These are phyloP conservation scores for Candida maesae DNA, from an alignment of 805 yeast species.

Conservation along the genomic window DNA sequence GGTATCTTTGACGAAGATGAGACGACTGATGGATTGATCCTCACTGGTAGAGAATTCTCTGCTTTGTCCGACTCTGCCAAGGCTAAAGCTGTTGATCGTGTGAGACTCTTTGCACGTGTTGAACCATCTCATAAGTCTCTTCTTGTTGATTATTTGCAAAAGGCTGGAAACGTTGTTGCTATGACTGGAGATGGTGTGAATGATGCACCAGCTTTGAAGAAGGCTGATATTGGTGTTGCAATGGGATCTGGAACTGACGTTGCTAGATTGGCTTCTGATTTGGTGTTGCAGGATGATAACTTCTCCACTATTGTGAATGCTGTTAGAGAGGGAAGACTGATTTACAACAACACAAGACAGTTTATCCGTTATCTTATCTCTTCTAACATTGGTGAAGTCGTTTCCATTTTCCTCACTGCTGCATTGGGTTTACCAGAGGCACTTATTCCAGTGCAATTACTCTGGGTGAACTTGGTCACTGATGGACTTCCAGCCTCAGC, in stretches of 20 bases:
- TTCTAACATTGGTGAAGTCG: constrained; percentile 55
- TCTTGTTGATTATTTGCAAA: constrained; percentile 45
- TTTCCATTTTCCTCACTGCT: constrained; percentile 51
- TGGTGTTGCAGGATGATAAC: constrained; percentile 51
- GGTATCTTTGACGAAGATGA: constrained; percentile 33
- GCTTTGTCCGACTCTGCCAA: constrained; percentile 33
- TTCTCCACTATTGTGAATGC: constrained; percentile 56
- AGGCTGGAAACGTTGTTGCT: constrained; percentile 54
- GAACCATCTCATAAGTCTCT: constrained; percentile 53
- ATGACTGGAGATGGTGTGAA: constrained; percentile 94
- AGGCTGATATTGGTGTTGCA: constrained; percentile 63
- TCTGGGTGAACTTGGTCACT: constrained; percentile 56
- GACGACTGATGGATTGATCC: constrained; percentile 28
- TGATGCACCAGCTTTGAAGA: constrained; percentile 81
- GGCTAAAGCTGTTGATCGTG: constrained; percentile 40
- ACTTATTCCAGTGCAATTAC: constrained; percentile 51
- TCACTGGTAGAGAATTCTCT: constrained; percentile 38
- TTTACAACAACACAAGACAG: constrained; percentile 39
- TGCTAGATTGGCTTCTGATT: constrained; percentile 56
- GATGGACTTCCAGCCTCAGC: constrained; percentile 61
- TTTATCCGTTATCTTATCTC: constrained; percentile 43
- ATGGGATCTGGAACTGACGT: constrained; percentile 65
- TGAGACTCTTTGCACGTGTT: constrained; percentile 49
- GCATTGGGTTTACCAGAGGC: constrained; percentile 50
- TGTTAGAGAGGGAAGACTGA: constrained; percentile 52